Percentiles rank a stretch among this genome's conserved stretches.
phyloP scores from a whole-genome alignment of 371 early-diverging fungal genomes.

The Mortierella sp. region DNA sequence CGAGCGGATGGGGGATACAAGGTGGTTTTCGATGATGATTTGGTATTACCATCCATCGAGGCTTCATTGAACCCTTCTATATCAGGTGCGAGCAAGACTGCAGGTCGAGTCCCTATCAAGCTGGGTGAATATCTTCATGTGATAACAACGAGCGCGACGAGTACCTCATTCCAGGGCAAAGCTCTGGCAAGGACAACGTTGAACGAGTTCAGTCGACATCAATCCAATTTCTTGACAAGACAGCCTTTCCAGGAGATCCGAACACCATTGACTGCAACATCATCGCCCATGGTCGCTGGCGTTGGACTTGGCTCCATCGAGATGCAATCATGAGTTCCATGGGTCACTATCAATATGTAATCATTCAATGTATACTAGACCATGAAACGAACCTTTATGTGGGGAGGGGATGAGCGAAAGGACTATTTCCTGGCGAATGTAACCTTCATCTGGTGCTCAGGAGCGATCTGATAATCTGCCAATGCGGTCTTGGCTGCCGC shows the following conservation, averaged over 20 bases:
- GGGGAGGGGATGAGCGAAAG: background rate
- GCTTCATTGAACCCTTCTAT: conserved; percentile 16
- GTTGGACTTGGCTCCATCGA: conserved; percentile 16
- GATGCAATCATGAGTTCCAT: conserved; percentile 5
- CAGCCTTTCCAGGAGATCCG: background rate
- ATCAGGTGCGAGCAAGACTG: background rate
- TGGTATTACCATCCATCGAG: conserved; percentile 36
- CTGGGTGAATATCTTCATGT: conserved; percentile 56
- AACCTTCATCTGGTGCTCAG: conserved; percentile 82
- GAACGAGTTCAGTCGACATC: conserved; percentile 32
- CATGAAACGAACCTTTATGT: background rate
- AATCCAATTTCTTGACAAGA: conserved; percentile 15
- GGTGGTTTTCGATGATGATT: conserved; percentile 58
- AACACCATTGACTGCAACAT: background rate
- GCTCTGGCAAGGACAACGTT: conserved; percentile 42
- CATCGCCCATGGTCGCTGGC: conserved; percentile 7
- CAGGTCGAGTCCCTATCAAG: conserved; percentile 33
- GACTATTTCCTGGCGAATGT: conserved; percentile 79
- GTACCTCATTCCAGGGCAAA: conserved; percentile 52
- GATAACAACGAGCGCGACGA: conserved; percentile 46
- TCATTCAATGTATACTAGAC: background rate
- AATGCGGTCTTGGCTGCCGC: conserved; percentile 81
- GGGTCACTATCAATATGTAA: background rate
- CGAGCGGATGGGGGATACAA: conserved; percentile 70
- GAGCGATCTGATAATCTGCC: conserved; percentile 77